Evolutionary conservation across 306 rosid species (phyloP), one percentile per base, ranked within the genome.

Genomic region (Sophora flavescens): DNA sequence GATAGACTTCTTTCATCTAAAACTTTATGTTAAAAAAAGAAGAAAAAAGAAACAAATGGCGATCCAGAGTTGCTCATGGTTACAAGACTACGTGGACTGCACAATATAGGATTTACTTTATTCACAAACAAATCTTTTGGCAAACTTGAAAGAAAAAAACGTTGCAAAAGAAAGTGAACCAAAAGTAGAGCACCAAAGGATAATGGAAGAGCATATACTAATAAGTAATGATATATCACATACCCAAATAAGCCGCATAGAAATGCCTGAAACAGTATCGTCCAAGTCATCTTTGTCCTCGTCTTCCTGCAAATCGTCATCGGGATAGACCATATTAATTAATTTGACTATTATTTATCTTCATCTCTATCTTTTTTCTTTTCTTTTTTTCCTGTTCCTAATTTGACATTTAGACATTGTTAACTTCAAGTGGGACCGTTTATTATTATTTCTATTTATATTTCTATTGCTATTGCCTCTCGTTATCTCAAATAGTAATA

Each of bases 191-290:
- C 50, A 53, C 17, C 2, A 68, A 48, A 47, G 4, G 32, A 52
- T 50, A 51, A 35, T 51, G 47, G 75, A 50, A 58, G 18, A 9
- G 16, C 33, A 30, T 3, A 16, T 3, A 14, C 22, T 33, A 61
- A 30, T 30, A 30, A 30, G 3, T 30, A 62, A 32, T 9, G 48
- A 48, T 3, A 12, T 22, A 22, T 16, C 38, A 33, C 87, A 3
- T 72, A 90, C 97, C 97, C 96, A 75, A 92, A 85, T 68, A 92
- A 76, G 9, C 91, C 97, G 58, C 88, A 87, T 4, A 88, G 15
- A 78, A 87, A 84, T 18, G 86, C 66, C 62, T 84, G 91, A 66
- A 90, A 79, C 35, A 92, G 74, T 32, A 92, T 56, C 8, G 51
- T 63, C 88, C 89, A 48, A 13, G 71, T 90, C 68, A 85, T 63